phyloP scores from a whole-genome alignment of 2,329 filamentous ascomycete species.

The Pezicula rhizophila region DNA sequence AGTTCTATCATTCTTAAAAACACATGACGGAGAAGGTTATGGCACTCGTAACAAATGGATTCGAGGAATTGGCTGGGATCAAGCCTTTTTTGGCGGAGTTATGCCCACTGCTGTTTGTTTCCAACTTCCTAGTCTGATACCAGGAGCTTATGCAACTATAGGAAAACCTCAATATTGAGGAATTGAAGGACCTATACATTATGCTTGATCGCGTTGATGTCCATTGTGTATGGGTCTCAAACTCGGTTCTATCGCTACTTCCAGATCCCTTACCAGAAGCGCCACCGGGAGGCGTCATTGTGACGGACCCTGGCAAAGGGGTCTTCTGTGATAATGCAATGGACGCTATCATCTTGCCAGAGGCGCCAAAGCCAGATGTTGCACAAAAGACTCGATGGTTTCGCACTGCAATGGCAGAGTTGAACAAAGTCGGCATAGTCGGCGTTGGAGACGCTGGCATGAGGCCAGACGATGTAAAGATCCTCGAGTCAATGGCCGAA shows the following conservation, averaged over 20 bases:
- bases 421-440: constrained; percentile 61
- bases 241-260: constrained; percentile 55
- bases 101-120: constrained; percentile 52
- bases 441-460: constrained; percentile 66
- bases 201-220: constrained; percentile 67
- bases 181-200: constrained; percentile 51
- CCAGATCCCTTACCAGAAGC: constrained; percentile 39
- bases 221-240: constrained; percentile 65
- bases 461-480: constrained; percentile 43
- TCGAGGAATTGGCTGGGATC: constrained; percentile 65
- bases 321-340: constrained; percentile 73
- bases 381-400: constrained; percentile 50
- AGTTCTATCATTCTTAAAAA: constrained; percentile 43
- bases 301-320: constrained; percentile 54
- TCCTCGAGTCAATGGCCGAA: constrained; percentile 47
- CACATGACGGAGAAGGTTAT: constrained; percentile 44
- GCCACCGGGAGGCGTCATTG: constrained; percentile 57
- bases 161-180: constrained; percentile 47
- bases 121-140: constrained; percentile 33
- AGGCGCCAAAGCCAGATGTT: constrained; percentile 50
- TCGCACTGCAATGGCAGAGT: constrained; percentile 51
- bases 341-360: constrained; percentile 45
- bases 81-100: constrained; percentile 50
- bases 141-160: constrained; percentile 26
- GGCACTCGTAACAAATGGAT: constrained; percentile 51